phyloP scores from a whole-genome alignment of 78 protist species.

The Dictyostelium brefeldianum region DNA sequence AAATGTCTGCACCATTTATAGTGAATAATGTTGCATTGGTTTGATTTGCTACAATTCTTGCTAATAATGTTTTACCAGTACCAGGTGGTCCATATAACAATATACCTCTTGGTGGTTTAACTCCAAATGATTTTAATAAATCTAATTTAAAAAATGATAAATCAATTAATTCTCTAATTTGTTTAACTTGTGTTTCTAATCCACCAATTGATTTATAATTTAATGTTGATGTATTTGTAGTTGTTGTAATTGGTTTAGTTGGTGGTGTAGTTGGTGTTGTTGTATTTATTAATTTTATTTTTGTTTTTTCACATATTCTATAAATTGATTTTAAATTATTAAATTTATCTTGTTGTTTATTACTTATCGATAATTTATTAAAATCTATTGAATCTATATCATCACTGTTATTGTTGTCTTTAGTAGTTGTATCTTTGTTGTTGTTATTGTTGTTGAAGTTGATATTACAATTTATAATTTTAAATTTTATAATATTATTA shows the following conservation, averaged over 20 bases:
- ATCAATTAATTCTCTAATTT: conserved; percentile 62
- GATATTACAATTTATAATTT: not conserved
- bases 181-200: conserved; percentile 49
- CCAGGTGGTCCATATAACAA: conserved; percentile 99
- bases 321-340: conserved; percentile 22
- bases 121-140: conserved; percentile 82
- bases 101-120: conserved; percentile 95
- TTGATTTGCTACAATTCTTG: conserved; percentile 61
- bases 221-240: not conserved
- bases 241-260: not conserved
- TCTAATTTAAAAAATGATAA: conserved; percentile 51
- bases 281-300: not conserved
- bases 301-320: conserved; percentile 8
- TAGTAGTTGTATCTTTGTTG: not conserved
- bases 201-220: conserved; percentile 70
- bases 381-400: not conserved
- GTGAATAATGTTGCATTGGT: conserved; percentile 52
- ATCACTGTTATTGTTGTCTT: not conserved
- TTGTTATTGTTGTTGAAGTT: not conserved
- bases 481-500: conserved; percentile 48
- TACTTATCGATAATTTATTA: not conserved
- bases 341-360: not conserved
- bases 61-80: conserved; percentile 88
- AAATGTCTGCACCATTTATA: conserved; percentile 91
- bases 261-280: not conserved